Evolutionary conservation across 306 rosid species (phyloP), one percentile per base, ranked within the genome.

Genomic region (Begonia loranthoides): DNA sequence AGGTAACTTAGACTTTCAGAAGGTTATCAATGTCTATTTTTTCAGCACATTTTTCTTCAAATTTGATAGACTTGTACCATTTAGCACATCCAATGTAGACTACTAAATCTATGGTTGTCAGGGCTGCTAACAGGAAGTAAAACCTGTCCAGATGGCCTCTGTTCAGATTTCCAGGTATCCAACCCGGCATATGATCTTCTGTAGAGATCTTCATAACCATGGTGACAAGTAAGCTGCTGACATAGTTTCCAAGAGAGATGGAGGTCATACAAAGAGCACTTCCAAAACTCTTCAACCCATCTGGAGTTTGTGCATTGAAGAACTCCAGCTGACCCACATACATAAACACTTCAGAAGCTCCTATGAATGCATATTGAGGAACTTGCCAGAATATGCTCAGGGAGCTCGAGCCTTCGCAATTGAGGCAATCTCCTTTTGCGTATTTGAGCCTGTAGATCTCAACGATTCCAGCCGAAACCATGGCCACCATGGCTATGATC

Each of bases 291-390:
- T 92, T 92, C 13, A 92, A 75, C 33, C 99, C 94, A 17, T 92
- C 99, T 8, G 99, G 99, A 16, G 99, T 72, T 68, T 92, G 99
- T 45, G 99, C 96, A 16, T 92, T 92, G 79, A 92, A 92, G 73
- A 92, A 92, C 64, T 92, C 99, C 61, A 92, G 60, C 54, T 92
- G 99, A 6, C 96, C 99, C 17, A 92, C 99, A 56, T 92, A 92
- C 99, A 92, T 92, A 69, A 92, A 92, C 21, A 86, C 99, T 64
- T 92, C 99, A 3, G 99, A 92, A 68, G 99, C 99, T 59, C 99
- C 99, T 54, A 92, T 92, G 15, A 79, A 75, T 41, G 93, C 88
- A 8, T 86, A 92, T 63, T 92, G 99, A 34, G 99, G 99, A 49
- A 86, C 68, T 73, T 92, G 99, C 99, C 99, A 92, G 54, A 92